Conservation (phyloP, 2,329 filamentous ascomycete genomes). For the Colletotrichum endophyticum region DNA sequence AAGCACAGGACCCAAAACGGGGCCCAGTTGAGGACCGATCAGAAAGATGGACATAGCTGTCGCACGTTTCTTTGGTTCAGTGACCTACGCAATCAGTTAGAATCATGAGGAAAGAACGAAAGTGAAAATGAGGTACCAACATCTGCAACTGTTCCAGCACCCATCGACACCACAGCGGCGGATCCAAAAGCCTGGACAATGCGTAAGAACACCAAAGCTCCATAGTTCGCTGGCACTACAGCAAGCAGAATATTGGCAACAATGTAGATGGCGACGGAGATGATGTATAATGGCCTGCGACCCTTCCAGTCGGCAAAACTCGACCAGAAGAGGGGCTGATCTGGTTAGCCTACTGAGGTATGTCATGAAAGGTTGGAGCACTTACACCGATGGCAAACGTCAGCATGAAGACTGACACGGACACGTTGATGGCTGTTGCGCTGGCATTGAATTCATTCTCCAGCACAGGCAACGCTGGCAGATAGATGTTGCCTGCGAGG, state of each 20-base stretch:
- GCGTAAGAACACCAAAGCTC: slow-evolving; percentile 40
- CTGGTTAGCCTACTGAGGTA: background rate
- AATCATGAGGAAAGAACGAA: background rate
- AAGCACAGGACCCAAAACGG: slow-evolving; percentile 46
- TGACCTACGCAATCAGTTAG: slow-evolving; percentile 34
- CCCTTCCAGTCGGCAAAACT: slow-evolving; percentile 42
- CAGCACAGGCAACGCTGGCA: slow-evolving; percentile 42
- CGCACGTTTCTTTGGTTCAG: slow-evolving; percentile 33
- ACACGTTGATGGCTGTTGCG: slow-evolving; percentile 42
- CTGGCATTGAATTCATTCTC: slow-evolving; percentile 40
- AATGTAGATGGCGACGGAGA: slow-evolving; percentile 42
- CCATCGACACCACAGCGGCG: slow-evolving; percentile 45
- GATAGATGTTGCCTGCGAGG: slow-evolving; percentile 47
- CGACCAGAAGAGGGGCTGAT: slow-evolving; percentile 44
- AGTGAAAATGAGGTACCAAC: slow-evolving; percentile 3
- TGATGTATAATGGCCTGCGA: slow-evolving; percentile 43
- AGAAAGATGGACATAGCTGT: slow-evolving; percentile 45
- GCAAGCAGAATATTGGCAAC: slow-evolving; percentile 42
- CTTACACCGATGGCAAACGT: slow-evolving; percentile 43
- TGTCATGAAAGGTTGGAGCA: background rate
- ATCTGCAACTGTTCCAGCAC: slow-evolving; percentile 47
- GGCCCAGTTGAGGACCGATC: slow-evolving; percentile 47
- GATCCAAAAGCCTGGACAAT: slow-evolving; percentile 47
- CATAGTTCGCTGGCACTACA: slow-evolving; percentile 39
- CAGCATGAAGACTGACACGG: slow-evolving; percentile 49